A percentile compares a stretch with the other conserved stretches of the same genome.
Conservation (phyloP, 2,329 filamentous ascomycete species). For the Penicillium psychrosexuale region DNA sequence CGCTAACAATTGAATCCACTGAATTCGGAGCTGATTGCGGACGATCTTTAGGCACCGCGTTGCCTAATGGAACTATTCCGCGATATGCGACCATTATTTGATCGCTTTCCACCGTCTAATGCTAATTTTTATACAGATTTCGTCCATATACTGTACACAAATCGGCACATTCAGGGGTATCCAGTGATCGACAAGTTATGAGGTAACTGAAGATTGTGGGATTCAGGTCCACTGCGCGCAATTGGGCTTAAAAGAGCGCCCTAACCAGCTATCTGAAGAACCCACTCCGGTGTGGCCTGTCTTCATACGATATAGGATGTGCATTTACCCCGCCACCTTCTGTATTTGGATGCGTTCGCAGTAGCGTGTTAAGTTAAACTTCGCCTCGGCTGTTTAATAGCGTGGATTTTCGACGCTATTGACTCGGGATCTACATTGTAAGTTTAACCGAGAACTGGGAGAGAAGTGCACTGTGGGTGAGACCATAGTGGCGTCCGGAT, state of each 20-base stretch:
- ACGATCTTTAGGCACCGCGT: neutral
- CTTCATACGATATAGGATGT: too few species aligned
- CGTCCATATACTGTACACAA: neutral
- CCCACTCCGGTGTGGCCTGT: neutral
- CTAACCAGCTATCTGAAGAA: neutral
- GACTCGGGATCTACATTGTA: constrained; percentile 1
- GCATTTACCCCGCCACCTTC: neutral
- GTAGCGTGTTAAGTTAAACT: neutral
- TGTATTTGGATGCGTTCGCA: neutral
- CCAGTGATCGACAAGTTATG: neutral
- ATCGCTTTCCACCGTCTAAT: neutral
- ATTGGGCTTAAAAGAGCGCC: neutral
- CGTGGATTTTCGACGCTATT: neutral
- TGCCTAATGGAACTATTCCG: neutral
- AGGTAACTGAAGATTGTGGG: neutral
- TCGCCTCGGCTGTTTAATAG: neutral
- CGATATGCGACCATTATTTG: neutral
- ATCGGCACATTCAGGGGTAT: neutral
- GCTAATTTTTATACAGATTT: neutral
- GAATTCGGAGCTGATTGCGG: neutral
- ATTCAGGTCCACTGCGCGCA: neutral
- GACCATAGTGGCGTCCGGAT: neutral
- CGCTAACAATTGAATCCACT: neutral
- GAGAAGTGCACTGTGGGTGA: neutral
- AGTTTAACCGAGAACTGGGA: neutral